Conservation (phyloP, 768 basidiomycete species). For the Russula compacta region DNA sequence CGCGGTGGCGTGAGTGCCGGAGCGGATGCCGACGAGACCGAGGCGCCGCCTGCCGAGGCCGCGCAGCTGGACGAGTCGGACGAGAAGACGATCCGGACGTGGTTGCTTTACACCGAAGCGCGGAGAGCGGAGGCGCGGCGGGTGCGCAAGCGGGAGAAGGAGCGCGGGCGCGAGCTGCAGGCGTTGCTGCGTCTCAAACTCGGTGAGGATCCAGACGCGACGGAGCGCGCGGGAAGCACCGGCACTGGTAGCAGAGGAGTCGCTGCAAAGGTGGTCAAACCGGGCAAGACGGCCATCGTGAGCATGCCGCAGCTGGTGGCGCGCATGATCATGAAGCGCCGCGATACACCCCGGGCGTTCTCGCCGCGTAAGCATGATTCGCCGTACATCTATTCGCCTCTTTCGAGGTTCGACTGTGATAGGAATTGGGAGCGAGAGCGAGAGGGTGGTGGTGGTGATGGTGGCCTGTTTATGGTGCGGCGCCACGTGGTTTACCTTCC, state of each 20-base stretch:
- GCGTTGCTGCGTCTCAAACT: constrained; percentile 50
- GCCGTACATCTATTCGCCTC: constrained; percentile 26
- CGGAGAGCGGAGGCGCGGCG: constrained; percentile 35
- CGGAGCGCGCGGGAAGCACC: constrained; percentile 22
- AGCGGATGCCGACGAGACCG: constrained; percentile 28
- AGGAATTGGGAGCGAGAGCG: constrained; percentile 1
- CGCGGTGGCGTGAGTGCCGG: constrained; percentile 23
- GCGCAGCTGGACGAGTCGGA: constrained; percentile 20
- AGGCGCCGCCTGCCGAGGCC: constrained; percentile 32
- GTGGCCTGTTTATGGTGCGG: constrained; percentile 3
- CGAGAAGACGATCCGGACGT: constrained; percentile 22
- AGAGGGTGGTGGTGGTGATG: neutral
- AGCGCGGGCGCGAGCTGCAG: constrained; percentile 46
- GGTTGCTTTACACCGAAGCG: constrained; percentile 25
- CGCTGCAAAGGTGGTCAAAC: neutral
- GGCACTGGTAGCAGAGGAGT: too few species aligned
- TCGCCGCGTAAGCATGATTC: constrained; percentile 28
- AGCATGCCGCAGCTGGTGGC: constrained; percentile 36
- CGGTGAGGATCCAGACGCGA: constrained; percentile 23
- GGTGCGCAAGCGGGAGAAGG: constrained; percentile 42
- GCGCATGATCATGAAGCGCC: constrained; percentile 39
- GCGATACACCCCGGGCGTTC: constrained; percentile 32
- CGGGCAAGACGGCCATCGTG: constrained; percentile 19
- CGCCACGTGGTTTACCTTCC: neutral
- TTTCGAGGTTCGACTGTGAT: constrained; percentile 20